These are phyloP conservation scores for Fusarium tanahbumbuense DNA, from an alignment of 2,329 filamentous ascomycete genomes.

Conservation along the genomic window DNA sequence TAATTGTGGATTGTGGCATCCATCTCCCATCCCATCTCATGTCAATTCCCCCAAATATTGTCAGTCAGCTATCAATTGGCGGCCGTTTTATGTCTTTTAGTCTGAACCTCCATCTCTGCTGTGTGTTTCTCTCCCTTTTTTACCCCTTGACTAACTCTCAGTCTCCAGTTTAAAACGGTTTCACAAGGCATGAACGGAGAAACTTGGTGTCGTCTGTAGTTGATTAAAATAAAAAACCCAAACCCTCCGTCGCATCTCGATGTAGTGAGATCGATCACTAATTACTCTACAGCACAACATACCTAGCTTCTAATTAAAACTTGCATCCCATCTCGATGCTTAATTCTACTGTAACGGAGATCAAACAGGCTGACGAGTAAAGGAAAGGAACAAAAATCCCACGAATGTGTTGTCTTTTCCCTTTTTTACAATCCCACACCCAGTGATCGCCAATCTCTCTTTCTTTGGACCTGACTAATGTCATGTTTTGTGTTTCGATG, in stretches of 20 bases:
- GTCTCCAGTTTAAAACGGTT: slow-evolving; percentile 43
- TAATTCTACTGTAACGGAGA: slow-evolving; percentile 17
- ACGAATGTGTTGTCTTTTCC: neutral
- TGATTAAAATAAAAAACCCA: no score
- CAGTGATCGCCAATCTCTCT: slow-evolving; percentile 20
- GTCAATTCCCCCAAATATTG: neutral
- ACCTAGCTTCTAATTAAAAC: slow-evolving; percentile 3
- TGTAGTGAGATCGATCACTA: neutral
- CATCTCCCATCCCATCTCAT: neutral
- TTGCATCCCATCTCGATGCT: slow-evolving; percentile 15
- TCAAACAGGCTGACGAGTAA: slow-evolving; percentile 28
- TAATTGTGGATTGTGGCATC: slow-evolving; percentile 8
- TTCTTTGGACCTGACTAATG: neutral
- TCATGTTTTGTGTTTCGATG: slow-evolving; percentile 1
- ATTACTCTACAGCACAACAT: neutral
- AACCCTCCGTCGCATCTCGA: no score
- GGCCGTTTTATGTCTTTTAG: slow-evolving; percentile 31
- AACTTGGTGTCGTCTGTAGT: slow-evolving; percentile 4
- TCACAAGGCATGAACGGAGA: slow-evolving; percentile 16
- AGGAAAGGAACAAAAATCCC: neutral
- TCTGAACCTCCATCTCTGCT: neutral
- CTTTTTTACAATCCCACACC: slow-evolving; percentile 25
- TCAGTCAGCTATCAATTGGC: neutral
- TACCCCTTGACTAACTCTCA: slow-evolving; percentile 1
- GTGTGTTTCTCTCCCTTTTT: neutral